Base-by-base conservation (phyloP, 495 filamentous ascomycete species). In the Penicillium canariense region DNA sequence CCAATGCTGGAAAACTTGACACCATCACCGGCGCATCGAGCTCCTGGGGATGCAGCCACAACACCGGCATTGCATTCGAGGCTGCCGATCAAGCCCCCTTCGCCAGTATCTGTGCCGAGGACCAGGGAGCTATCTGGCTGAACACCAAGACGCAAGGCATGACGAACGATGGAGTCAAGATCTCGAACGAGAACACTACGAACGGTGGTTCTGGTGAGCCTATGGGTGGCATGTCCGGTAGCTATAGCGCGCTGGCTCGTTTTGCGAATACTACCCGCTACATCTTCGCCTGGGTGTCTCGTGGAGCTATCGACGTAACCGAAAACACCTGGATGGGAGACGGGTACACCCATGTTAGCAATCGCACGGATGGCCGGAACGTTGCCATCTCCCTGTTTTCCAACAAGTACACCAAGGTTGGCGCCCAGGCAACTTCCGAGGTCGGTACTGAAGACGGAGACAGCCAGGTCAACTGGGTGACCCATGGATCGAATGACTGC, bases 41-140 rank as follows among this genome's bases (percentile, higher is more conserved):
- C 60, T 56, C 69, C 18, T 82, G 77, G 74, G 78, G 79, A n/a
- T 83, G 79, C 63, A 78, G 73, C 50, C 78, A 83, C 67, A 83
- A 83, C 60, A 82, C 80, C 1, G 80, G 80, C 35, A 83, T 83
- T 47, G 79, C 78, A 2, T 75, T 82, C 48, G 80, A 81, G 53
- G 76, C 72, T 27, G 77, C 79, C 9, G 74, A 77, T 38, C 69
- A 66, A 1, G 60, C 77, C 15, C 80, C 78, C 0, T 79, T 75
- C 50, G 77, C 77, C 31, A 77, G 76, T 58, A 72, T 82, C 50
- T 81, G 77, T 43, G 74, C 79, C 7, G 81, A 81, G 52, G 81
- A 81, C 63, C 79, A 81, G 52, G 81, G 80, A 36, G 72, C 70
- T 20, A 80, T 82, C 65, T 82, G 79, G 80, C 65, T 83, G n/a